A percentile compares a stretch with the other conserved stretches of the same genome.
Evolutionary conservation across 176 grass and related monocot species (phyloP).

Genomic region (Dactylis glomerata): DNA sequence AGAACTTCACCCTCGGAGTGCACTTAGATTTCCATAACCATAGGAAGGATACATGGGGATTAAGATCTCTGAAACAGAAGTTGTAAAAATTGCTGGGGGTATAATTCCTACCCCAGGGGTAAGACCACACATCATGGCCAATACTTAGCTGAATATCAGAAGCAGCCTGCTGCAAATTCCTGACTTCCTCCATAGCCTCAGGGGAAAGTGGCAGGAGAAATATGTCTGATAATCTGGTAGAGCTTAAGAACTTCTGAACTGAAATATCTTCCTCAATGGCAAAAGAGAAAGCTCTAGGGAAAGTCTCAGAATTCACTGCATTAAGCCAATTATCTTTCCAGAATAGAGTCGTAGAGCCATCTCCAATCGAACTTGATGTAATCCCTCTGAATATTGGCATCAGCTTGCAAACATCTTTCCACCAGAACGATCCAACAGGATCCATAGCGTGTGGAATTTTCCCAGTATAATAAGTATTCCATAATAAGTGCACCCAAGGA

Average conservation of each 20-base stretch:
- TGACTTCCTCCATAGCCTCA: too few relatives aligned
- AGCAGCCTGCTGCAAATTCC: too few relatives aligned
- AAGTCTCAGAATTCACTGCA: not conserved
- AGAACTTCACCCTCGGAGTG: not conserved
- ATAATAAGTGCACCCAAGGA: not conserved
- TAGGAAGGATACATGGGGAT: not conserved
- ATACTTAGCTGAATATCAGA: not conserved
- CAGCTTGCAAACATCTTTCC: not conserved
- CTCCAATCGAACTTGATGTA: not conserved
- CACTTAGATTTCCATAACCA: not conserved
- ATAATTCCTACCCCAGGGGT: too few relatives aligned
- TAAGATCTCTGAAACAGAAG: not conserved
- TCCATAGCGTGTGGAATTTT: not conserved
- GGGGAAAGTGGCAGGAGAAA: fast-evolving
- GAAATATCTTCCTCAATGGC: not conserved
- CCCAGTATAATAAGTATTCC: not conserved
- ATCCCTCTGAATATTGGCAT: not conserved
- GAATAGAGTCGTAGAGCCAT: not conserved
- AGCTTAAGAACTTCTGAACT: not conserved
- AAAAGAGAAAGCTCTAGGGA: not conserved
- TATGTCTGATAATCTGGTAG: not conserved
- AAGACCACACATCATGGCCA: not conserved
- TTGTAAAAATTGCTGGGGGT: not conserved
- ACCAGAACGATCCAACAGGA: not conserved
- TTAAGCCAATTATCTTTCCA: not conserved